phyloP scores from a whole-genome alignment of 768 basidiomycete genomes.

The Boletellus emodensis region DNA sequence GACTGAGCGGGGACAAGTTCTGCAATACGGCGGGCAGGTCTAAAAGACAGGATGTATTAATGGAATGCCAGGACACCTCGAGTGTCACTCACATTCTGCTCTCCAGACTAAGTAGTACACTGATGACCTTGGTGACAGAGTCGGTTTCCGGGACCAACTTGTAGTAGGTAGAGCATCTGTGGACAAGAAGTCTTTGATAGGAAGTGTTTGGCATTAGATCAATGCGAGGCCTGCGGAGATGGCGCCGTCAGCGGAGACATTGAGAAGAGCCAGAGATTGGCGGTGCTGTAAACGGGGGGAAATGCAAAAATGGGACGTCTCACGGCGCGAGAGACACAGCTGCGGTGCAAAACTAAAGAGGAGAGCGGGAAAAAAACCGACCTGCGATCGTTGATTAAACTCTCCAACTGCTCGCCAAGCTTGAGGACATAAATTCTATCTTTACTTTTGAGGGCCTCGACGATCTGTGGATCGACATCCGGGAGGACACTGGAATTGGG shows the following conservation, averaged over 20 bases:
- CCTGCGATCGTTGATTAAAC: slow-evolving; percentile 71
- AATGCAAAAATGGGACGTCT: slow-evolving; percentile 1
- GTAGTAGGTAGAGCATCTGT: slow-evolving; percentile 82
- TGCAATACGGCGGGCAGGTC: slow-evolving; percentile 64
- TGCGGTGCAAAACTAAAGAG: background rate
- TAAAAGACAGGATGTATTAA: slow-evolving; percentile 30
- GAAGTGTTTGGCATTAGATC: slow-evolving; percentile 69
- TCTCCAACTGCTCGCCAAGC: slow-evolving; percentile 84
- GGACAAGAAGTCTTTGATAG: slow-evolving; percentile 82
- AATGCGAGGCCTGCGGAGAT: slow-evolving; percentile 48
- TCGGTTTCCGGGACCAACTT: slow-evolving; percentile 70
- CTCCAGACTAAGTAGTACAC: slow-evolving; percentile 53
- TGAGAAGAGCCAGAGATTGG: background rate
- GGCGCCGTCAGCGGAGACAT: slow-evolving; percentile 21
- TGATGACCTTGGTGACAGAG: slow-evolving; percentile 56
- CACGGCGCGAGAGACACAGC: slow-evolving; percentile 6
- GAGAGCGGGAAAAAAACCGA: slow-evolving; percentile 32
- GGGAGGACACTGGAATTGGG: slow-evolving; percentile 19
- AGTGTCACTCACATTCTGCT: slow-evolving; percentile 65
- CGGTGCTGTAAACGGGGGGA: background rate
- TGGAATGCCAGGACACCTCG: background rate
- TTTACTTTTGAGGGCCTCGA: slow-evolving; percentile 85
- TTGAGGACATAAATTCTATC: slow-evolving; percentile 85
- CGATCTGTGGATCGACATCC: slow-evolving; percentile 74
- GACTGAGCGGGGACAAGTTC: slow-evolving; percentile 78